These are phyloP conservation scores for Copromyces sp. DNA, from an alignment of 495 filamentous ascomycete species.

Conservation along the genomic window DNA sequence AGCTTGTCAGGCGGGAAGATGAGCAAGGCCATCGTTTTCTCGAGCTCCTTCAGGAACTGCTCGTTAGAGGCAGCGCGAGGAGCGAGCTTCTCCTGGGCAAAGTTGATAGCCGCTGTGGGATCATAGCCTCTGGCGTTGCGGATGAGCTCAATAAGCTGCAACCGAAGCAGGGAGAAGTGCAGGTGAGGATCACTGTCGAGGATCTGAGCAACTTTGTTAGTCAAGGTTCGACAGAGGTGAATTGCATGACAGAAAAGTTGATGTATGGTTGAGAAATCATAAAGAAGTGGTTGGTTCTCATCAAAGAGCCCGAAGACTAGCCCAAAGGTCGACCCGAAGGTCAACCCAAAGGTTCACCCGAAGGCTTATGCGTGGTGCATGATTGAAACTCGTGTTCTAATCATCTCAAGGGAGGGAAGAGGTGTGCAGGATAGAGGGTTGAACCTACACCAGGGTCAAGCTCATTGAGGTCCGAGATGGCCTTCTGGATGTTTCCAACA, in stretches of 20 bases:
- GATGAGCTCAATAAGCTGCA: slow-evolving; percentile 92
- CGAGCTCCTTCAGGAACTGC: slow-evolving; percentile 76
- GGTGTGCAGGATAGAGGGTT: background rate
- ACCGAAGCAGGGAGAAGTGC: slow-evolving; percentile 81
- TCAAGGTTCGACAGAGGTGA: background rate
- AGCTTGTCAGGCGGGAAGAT: slow-evolving; percentile 70
- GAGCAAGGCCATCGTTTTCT: slow-evolving; percentile 84
- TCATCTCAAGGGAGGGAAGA: slow-evolving; percentile 56
- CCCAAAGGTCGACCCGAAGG: background rate
- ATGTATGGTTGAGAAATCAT: slow-evolving; percentile 49
- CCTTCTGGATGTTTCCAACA: slow-evolving; percentile 70
- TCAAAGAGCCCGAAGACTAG: slow-evolving; percentile 44
- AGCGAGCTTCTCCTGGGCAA: slow-evolving; percentile 77
- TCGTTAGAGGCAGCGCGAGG: slow-evolving; percentile 75
- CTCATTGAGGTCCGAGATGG: slow-evolving; percentile 81
- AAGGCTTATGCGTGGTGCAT: slow-evolving; percentile 99
- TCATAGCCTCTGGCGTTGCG: slow-evolving; percentile 64
- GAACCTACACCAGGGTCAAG: slow-evolving; percentile 75
- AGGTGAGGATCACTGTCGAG: slow-evolving; percentile 74
- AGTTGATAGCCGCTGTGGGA: slow-evolving; percentile 71
- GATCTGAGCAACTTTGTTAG: slow-evolving; percentile 46
- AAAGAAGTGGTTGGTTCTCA: slow-evolving; percentile 89
- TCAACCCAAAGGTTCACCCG: slow-evolving; percentile 22
- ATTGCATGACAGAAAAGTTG: background rate
- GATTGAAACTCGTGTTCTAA: slow-evolving; percentile 75